Percentiles rank a stretch among this genome's conserved stretches.
Conservation (phyloP, 2,329 filamentous ascomycete species). For the Knoxdaviesia capensis region DNA sequence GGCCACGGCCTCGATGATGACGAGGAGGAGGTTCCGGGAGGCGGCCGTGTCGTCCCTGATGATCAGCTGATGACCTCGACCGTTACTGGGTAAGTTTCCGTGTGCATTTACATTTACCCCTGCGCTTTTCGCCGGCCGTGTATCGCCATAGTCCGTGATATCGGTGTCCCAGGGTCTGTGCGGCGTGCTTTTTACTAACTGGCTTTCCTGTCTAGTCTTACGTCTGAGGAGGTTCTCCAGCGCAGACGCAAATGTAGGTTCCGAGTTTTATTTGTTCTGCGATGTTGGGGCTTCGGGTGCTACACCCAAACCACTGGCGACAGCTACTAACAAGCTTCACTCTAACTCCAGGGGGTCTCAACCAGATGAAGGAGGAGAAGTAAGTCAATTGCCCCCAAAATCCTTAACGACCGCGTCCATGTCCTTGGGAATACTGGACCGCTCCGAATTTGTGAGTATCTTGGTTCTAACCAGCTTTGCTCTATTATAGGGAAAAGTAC, state of each 20-base stretch:
- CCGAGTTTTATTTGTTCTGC: not conserved
- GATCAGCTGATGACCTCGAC: slow-evolving; percentile 62
- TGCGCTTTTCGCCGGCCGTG: too few relatives aligned
- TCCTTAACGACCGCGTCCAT: too few relatives aligned
- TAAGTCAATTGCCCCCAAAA: slow-evolving; percentile 10
- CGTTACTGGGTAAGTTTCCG: slow-evolving; percentile 13
- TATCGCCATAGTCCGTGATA: too few relatives aligned
- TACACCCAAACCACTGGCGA: too few relatives aligned
- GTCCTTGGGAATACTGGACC: too few relatives aligned
- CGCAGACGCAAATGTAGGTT: slow-evolving; percentile 44
- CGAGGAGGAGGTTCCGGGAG: slow-evolving; percentile 28
- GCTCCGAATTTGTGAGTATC: too few relatives aligned
- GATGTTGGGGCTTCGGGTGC: too few relatives aligned
- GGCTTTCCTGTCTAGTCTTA: slow-evolving; percentile 30
- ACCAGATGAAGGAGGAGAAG: slow-evolving; percentile 84
- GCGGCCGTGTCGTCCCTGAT: slow-evolving; percentile 45
- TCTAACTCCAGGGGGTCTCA: slow-evolving; percentile 36
- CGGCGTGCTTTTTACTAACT: too few relatives aligned
- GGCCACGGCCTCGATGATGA: slow-evolving; percentile 45
- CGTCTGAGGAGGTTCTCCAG: slow-evolving; percentile 42
- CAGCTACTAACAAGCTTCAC: slow-evolving; percentile 16
- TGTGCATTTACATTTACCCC: too few relatives aligned
- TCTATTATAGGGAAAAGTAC: too few relatives aligned
- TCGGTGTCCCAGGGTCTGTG: too few relatives aligned
- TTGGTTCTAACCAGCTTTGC: too few relatives aligned